These are phyloP conservation scores for Ganoderma sp. DNA, from an alignment of 1,284 basidiomycete genomes.

Conservation along the genomic window DNA sequence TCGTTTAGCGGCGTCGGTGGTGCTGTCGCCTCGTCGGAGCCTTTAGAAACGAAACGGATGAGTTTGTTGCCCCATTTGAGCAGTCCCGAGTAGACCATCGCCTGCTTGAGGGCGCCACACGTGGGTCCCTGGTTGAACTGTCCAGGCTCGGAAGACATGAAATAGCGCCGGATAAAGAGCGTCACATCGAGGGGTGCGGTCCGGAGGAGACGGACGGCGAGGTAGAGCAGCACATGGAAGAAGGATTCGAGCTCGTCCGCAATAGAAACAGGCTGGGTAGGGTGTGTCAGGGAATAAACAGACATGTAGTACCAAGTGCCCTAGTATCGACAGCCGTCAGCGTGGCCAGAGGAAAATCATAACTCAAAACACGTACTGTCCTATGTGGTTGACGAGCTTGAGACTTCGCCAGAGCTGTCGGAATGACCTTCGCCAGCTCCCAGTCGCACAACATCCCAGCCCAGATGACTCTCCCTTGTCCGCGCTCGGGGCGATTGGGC, in stretches of 20 bases:
- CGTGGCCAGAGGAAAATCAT: no score
- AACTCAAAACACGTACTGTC: conserved; percentile 8
- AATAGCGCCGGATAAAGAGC: conserved; percentile 12
- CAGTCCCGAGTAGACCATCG: neutral
- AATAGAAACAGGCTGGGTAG: neutral
- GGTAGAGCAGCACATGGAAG: conserved; percentile 19
- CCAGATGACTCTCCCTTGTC: neutral
- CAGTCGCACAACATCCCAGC: conserved; percentile 21
- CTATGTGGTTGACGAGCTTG: conserved; percentile 6
- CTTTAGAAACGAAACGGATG: neutral
- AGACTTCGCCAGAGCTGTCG: neutral
- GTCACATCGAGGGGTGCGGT: neutral
- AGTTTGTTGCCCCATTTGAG: neutral
- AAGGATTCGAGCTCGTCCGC: conserved; percentile 25
- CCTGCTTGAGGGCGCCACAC: neutral
- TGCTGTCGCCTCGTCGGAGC: no score
- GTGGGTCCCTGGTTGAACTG: neutral
- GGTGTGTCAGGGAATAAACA: neutral
- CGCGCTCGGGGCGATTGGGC: neutral
- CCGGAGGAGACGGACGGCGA: conserved; percentile 14
- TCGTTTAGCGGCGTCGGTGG: no score
- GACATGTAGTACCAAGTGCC: conserved; percentile 29
- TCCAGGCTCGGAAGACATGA: neutral
- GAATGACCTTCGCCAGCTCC: conserved; percentile 17
- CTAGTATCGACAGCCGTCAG: neutral